Base-by-base conservation (phyloP, 495 filamentous ascomycete species). In the Paragyromitra xinjiangensis region DNA sequence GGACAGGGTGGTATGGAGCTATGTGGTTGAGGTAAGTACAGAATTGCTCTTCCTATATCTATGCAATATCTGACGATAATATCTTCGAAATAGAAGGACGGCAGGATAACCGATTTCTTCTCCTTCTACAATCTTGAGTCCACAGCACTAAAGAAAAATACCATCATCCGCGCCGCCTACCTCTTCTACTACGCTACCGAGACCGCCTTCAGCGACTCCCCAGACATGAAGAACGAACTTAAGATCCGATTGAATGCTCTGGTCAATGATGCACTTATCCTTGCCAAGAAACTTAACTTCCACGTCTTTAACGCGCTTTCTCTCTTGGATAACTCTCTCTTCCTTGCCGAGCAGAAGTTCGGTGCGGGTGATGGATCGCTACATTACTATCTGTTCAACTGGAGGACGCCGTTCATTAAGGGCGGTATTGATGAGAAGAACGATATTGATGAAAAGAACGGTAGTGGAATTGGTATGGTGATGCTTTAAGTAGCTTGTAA, bases 221-320 rank as follows among this genome's bases (percentile, higher is more conserved):
- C 78, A 0, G 68, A 84, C 42, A 83, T 87, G 64, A 86, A 84
- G 73, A 84, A 88, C 44, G 87, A 87, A 14, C 85, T 95, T 70
- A 92, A 92, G 83, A 83, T 86, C 2, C 89, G 94, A 16, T 85
- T 99, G 48, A 93, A 93, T 79, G 81, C 84, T 9, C 85, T 99
- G 80, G 89, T 97, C 59, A 90, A 91, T 50, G 95, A 98, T 83
- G 92, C 93, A 7, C 85, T 99, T 37, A 92, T 98, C 79, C 85
- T 95, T 37, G 94, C 95, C 58, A 97, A 97, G 85, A 87, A 88
- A 86, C 87, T 87, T 78, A 89, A 91, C 51, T 98, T 98, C 83
- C 95, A 99, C 83, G 95, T 99, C 51, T 97, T 98, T 87, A 99
- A 99, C 78, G 95, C 93, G 0, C 88, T 99, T 22, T 97, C 95